phyloP scores from a whole-genome alignment of 192 early-diverging fungal genomes.

The Backusella macrospora region DNA sequence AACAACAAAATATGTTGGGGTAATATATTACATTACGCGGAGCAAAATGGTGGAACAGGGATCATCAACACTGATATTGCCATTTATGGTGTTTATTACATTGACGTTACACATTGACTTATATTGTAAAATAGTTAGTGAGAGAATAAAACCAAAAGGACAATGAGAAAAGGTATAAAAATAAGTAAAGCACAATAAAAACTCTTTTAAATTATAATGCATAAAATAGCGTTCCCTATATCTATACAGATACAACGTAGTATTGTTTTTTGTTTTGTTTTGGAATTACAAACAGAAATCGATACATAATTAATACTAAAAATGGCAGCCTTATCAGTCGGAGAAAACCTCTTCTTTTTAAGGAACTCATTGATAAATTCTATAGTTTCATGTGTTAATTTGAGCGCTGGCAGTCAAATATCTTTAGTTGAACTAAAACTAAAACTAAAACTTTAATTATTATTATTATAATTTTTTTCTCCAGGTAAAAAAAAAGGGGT shows the following conservation, averaged over 20 bases:
- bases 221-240: background rate
- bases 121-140: background rate
- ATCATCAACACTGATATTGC: background rate
- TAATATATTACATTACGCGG: background rate
- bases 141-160: background rate
- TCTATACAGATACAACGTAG: background rate
- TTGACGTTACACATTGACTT: background rate
- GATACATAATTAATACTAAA: slow-evolving; percentile 5
- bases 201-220: background rate
- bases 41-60: background rate
- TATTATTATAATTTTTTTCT: background rate
- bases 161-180: background rate
- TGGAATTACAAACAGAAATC: background rate
- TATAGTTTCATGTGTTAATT: background rate
- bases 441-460: background rate
- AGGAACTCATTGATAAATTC: background rate
- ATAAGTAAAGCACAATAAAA: background rate
- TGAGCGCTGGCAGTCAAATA: background rate
- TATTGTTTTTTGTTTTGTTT: background rate
- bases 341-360: slow-evolving; percentile 3
- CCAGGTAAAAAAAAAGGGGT: background rate
- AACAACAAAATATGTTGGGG: slow-evolving; percentile 7
- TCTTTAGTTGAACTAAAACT: background rate
- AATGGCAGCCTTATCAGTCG: background rate
- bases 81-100: background rate